Conservation (phyloP, 768 basidiomycete species). For the Psilocybe sp. region DNA sequence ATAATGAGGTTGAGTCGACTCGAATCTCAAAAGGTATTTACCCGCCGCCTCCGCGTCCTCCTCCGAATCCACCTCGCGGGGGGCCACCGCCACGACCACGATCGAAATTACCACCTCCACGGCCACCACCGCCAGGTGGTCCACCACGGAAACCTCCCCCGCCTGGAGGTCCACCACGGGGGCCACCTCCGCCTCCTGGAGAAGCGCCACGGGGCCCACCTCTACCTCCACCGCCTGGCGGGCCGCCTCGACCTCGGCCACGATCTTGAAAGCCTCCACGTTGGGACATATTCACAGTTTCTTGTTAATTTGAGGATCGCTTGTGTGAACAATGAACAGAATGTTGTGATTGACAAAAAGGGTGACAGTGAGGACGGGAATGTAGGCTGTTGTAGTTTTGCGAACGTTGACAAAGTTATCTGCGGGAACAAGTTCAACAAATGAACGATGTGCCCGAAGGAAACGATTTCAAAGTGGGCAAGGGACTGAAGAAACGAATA, state of each 20-base stretch:
- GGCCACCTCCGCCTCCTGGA: too few species aligned
- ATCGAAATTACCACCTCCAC: not conserved
- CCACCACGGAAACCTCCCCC: slow-evolving; percentile 23
- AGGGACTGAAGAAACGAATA: slow-evolving; percentile 7
- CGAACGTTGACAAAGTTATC: slow-evolving; percentile 19
- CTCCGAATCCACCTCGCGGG: slow-evolving; percentile 19
- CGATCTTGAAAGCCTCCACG: slow-evolving; percentile 36
- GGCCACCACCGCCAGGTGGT: slow-evolving; percentile 17
- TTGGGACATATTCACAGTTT: slow-evolving; percentile 20
- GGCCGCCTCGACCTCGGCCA: slow-evolving; percentile 28
- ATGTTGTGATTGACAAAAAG: slow-evolving; percentile 3
- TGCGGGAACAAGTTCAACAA: slow-evolving; percentile 22
- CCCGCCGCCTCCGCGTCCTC: slow-evolving; percentile 35
- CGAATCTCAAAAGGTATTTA: slow-evolving; percentile 11
- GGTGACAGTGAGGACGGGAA: not conserved
- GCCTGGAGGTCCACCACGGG: slow-evolving; percentile 21
- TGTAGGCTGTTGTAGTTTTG: not conserved
- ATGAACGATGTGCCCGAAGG: slow-evolving; percentile 24
- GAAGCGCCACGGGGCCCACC: slow-evolving; percentile 26
- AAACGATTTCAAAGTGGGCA: slow-evolving; percentile 20
- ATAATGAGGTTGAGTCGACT: not conserved
- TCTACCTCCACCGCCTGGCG: slow-evolving; percentile 23
- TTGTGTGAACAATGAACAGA: not conserved
- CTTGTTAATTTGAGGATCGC: not conserved
- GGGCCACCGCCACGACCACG: slow-evolving; percentile 26